phyloP scores from a whole-genome alignment of 768 basidiomycete species.

The Termitomyces sp. region DNA sequence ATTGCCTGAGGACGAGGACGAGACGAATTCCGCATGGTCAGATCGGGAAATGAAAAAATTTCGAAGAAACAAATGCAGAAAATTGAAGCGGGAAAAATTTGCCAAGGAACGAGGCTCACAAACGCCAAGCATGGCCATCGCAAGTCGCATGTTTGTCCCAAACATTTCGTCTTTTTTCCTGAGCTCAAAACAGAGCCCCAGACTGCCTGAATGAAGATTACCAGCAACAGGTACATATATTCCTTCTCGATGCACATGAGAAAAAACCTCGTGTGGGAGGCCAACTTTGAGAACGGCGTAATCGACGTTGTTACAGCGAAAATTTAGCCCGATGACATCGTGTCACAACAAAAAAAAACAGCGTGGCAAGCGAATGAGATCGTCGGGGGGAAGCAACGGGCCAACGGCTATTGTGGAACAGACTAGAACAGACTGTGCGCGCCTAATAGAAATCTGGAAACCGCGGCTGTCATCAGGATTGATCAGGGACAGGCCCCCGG shows the following conservation, averaged over 20 bases:
- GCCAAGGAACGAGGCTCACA: constrained; percentile 5
- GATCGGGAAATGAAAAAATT: constrained; percentile 5
- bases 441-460: constrained; percentile 12
- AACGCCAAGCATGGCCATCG: background rate
- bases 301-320: constrained; percentile 8
- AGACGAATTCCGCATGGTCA: background rate
- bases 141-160: background rate
- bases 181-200: background rate
- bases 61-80: background rate
- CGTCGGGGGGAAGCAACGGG: constrained; percentile 9
- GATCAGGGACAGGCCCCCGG: constrained; percentile 13
- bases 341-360: constrained; percentile 5
- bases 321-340: constrained; percentile 13
- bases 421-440: constrained; percentile 5
- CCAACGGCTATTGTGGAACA: constrained; percentile 3
- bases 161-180: background rate
- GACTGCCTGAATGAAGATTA: background rate
- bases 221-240: background rate
- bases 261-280: background rate
- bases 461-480: constrained; percentile 8
- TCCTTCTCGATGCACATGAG: background rate
- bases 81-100: background rate
- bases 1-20: background rate
- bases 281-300: background rate
- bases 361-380: constrained; percentile 3